Evolutionary conservation across 768 basidiomycete genomes (phyloP).

Genomic region (Suillus hirtellus): DNA sequence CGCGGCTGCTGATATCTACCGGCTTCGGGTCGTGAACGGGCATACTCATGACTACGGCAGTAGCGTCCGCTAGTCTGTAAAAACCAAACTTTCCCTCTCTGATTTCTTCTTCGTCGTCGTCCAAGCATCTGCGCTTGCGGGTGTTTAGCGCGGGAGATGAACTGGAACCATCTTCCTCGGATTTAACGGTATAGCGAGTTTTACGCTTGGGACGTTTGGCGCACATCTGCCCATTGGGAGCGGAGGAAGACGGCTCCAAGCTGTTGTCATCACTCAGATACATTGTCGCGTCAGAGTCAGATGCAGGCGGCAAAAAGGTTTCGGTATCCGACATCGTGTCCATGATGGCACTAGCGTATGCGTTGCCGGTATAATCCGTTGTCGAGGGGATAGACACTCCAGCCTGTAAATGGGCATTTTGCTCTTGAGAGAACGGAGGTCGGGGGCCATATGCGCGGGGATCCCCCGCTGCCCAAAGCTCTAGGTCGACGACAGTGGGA

Average conservation of each 20-base stretch:
- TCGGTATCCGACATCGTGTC: neutral
- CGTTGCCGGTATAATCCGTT: neutral
- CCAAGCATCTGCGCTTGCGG: constrained; percentile 2
- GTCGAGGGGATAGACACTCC: neutral
- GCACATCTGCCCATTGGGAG: too few species aligned
- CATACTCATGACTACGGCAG: neutral
- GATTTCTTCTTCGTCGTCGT: neutral
- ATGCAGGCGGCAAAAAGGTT: too few species aligned
- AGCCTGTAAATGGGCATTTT: neutral
- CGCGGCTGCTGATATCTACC: neutral
- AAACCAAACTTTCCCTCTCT: neutral
- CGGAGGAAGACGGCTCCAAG: neutral
- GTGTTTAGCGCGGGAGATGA: too few species aligned
- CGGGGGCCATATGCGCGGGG: neutral
- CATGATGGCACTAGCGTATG: neutral
- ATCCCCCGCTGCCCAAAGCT: neutral
- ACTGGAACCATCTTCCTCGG: neutral
- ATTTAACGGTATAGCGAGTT: neutral
- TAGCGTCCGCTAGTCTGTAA: neutral
- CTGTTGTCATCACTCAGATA: too few species aligned
- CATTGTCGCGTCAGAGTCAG: neutral
- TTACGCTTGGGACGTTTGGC: neutral
- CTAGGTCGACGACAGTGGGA: neutral
- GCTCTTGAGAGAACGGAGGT: neutral
- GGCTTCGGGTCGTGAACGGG: neutral